Evolutionary conservation across 345 rosid genomes (phyloP), one percentile per base, ranked within the genome.

Genomic region (Eucalyptus guilfoylei): DNA sequence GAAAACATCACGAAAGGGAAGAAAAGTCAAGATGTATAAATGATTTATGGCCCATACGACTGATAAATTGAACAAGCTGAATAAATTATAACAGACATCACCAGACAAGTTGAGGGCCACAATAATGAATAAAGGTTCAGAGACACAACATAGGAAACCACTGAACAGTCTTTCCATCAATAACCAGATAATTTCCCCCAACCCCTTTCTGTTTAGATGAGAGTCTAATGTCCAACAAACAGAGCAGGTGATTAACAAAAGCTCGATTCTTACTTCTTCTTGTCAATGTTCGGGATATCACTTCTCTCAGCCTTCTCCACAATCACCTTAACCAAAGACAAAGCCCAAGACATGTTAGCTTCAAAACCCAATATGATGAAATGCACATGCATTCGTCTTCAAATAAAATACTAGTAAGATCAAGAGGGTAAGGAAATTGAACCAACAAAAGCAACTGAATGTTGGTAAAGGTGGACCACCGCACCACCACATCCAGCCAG

Each of bases 281-380:
- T 97, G 90, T 97, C 99, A 87, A 97, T 96, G 92, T 95, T 95
- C 40, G 99, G 99, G 92, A 97, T 96, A 86, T 97, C 99, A 87
- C 98, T 97, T 93, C 95, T 92, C 94, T 97, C 99, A 26, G 97
- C 98, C 94, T 96, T 96, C 95, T 97, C 99, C 90, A 97, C 99
- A 80, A 97, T 96, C 91, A 97, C 99, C 99, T 96, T 76, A 58
- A 47, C 72, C 50, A 89, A 88, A 69, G 88, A 40, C 45, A 76
- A 40, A 76, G 28, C 13, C 24, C 85, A 76, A 76, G 47, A 40
- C 15, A 23, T 21, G 85, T 76, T 40, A 76, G 85, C 85, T 11
- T 37, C 24, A 40, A 40, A 76, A 76, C 47, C 47, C 83, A 76
- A 76, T 37, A 76, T 76, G 83, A 76, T 76, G 83, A 76, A 40